Percentiles rank a stretch among this genome's conserved stretches.
Evolutionary conservation across 2,329 filamentous ascomycete genomes (phyloP).

Genomic region (Penicillium sp.): DNA sequence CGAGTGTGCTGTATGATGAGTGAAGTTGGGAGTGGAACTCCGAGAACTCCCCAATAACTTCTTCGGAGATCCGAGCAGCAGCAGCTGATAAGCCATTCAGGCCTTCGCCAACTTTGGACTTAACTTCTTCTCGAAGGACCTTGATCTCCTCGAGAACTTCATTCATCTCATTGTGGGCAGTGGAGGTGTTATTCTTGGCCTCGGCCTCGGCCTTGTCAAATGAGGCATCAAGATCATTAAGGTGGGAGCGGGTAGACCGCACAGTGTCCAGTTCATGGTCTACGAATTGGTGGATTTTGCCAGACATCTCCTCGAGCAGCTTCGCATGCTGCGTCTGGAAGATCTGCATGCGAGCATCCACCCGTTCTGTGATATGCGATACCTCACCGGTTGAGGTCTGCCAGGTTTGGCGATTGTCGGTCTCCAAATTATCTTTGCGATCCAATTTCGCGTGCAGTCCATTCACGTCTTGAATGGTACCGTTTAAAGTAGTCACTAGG

Average conservation of each 20-base stretch:
- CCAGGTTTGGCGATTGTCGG: constrained; percentile 77
- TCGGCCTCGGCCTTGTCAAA: constrained; percentile 68
- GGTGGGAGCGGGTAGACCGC: constrained; percentile 64
- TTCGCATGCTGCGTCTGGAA: constrained; percentile 72
- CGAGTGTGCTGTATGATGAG: constrained; percentile 76
- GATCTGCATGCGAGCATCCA: constrained; percentile 71
- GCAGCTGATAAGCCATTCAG: constrained; percentile 78
- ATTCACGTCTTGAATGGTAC: constrained; percentile 75
- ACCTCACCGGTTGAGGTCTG: constrained; percentile 72
- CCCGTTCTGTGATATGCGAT: constrained; percentile 68
- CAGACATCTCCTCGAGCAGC: constrained; percentile 65
- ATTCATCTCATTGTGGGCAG: constrained; percentile 81
- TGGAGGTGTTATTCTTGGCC: constrained; percentile 52
- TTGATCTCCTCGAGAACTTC: constrained; percentile 89
- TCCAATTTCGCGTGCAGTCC: constrained; percentile 82
- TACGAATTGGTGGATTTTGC: constrained; percentile 75
- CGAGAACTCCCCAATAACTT: constrained; percentile 80
- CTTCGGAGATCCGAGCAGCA: constrained; percentile 82
- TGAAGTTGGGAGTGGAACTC: constrained; percentile 82
- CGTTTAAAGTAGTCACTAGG: constrained; percentile 73
- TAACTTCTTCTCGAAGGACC: constrained; percentile 81
- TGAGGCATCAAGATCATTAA: constrained; percentile 65
- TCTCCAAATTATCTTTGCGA: constrained; percentile 79
- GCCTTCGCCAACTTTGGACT: constrained; percentile 78
- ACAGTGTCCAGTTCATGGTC: constrained; percentile 70